Evolutionary conservation across 2,329 filamentous ascomycete genomes (phyloP).

Genomic region (Ustulina deusta): DNA sequence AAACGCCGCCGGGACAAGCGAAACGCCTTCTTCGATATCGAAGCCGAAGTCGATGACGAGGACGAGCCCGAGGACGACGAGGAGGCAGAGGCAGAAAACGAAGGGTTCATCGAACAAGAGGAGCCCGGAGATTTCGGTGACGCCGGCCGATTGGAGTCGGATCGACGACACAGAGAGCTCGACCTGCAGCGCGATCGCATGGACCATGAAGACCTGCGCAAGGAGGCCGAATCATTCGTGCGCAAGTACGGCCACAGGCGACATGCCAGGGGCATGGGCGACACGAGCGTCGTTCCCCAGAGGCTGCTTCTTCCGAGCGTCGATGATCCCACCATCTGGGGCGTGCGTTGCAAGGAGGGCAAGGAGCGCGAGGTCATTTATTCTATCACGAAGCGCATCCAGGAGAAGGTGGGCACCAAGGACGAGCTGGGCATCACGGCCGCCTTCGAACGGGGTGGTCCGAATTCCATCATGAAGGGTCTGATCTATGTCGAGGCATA

Average conservation of each 20-base stretch:
- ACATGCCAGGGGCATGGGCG: slow-evolving; percentile 71
- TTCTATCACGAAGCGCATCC: slow-evolving; percentile 87
- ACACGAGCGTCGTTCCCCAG: slow-evolving; percentile 84
- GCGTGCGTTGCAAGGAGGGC: slow-evolving; percentile 90
- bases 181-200: slow-evolving; percentile 91
- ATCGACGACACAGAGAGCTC: slow-evolving; percentile 91
- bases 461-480: slow-evolving; percentile 85
- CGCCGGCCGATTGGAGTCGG: slow-evolving; percentile 83
- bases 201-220: slow-evolving; percentile 90
- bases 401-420: slow-evolving; percentile 81
- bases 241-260: slow-evolving; percentile 88
- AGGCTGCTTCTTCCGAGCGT: slow-evolving; percentile 90
- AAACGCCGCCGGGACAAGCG: slow-evolving; percentile 84
- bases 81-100: slow-evolving; percentile 89
- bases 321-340: slow-evolving; percentile 96
- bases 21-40: slow-evolving; percentile 94
- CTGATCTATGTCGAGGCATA: slow-evolving; percentile 96
- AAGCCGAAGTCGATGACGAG: slow-evolving; percentile 97
- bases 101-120: slow-evolving; percentile 87
- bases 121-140: slow-evolving; percentile 92
- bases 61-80: slow-evolving; percentile 90
- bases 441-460: slow-evolving; percentile 87
- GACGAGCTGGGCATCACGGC: slow-evolving; percentile 87
- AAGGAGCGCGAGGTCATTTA: slow-evolving; percentile 95
- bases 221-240: slow-evolving; percentile 86